Base-by-base conservation (phyloP, 139 green algal genomes). In the Chlorella vulgaris region DNA sequence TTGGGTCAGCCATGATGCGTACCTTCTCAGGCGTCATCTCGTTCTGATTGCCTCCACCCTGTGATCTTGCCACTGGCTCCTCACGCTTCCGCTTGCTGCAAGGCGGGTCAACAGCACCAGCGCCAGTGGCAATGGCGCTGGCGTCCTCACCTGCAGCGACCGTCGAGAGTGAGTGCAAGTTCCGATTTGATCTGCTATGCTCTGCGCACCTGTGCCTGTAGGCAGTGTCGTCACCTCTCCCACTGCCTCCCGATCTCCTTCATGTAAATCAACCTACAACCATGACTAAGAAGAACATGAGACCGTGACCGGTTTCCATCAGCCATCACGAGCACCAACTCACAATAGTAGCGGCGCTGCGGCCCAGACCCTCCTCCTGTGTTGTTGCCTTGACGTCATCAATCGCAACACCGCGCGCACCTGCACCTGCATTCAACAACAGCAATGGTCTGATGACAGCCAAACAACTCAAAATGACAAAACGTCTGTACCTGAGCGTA, bases 1-100 rank as follows among this genome's bases (percentile, higher is more conserved):
- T n/a, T n/a, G n/a, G n/a, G n/a, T n/a, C n/a, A n/a, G n/a, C n/a
- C n/a, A n/a, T n/a, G n/a, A n/a, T n/a, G n/a, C 70, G 1, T 28
- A 79, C 73, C 73, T 79, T 68, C 35, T 79, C 73, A 7, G 73
- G 51, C 7, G 73, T 79, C 21, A 19, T 24, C 13, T 53, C 33
- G 4, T n/a, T n/a, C n/a, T n/a, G n/a, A n/a, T n/a, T n/a, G n/a
- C n/a, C n/a, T n/a, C n/a, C n/a, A n/a, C n/a, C n/a, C n/a, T n/a
- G n/a, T n/a, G n/a, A n/a, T n/a, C n/a, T n/a, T n/a, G 53, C 24
- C 7, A 35, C 73, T 33, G 38, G 67, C 8, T 79, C 51, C 53
- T 78, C 74, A 29, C 67, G 65, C 74, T 86, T 76, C 28, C 81
- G 74, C 65, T 86, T 86, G 65, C 74, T 60, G 39, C 63, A 63